Base-by-base conservation (phyloP, 306 rosid genomes). In the Parietaria judaica region DNA sequence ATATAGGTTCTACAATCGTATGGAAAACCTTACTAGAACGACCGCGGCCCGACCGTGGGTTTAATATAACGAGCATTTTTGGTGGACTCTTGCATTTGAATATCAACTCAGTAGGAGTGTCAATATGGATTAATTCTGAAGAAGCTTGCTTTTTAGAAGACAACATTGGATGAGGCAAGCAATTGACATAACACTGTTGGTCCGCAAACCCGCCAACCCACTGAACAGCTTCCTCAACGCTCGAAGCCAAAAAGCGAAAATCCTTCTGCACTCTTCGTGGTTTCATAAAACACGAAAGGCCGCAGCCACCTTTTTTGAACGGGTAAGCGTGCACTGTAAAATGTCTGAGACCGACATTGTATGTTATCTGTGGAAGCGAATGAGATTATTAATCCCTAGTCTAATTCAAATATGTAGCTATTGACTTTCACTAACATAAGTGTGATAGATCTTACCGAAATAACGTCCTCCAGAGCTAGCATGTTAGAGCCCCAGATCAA, bases 171-270 rank as follows among this genome's bases (percentile, higher is more conserved):
- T 92, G 99, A 56, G 99, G 99, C 69, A 92, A 86, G 80, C 95
- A 88, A 75, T 92, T 86, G 63, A 92, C 77, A 5, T 76, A 86
- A 73, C 99, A 92, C 47, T 88, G 94, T 72, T 92, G 99, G 78
- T 92, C 99, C 11, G 99, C 99, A 84, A 88, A 84, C 53, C 90
- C 96, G 45, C 90, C 95, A 76, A 92, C 95, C 99, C 99, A 92
- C 51, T 82, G 95, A 76, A 92, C 65, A 51, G 99, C 99, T 75
- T 92, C 99, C 58, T 92, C 99, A 34, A 74, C 48, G 43, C 70
- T 86, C 71, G 96, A 78, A 61, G 99, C 95, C 69, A 79, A 68
- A 82, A 86, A 92, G 44, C 94, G 88, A 51, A 77, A 84, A 77
- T 92, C 96, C 75, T 81, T 92, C 61, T 76, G 79, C 72, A 70